Evolutionary conservation across 148 eudicot genomes (phyloP).

Genomic region (Rheum nobile): DNA sequence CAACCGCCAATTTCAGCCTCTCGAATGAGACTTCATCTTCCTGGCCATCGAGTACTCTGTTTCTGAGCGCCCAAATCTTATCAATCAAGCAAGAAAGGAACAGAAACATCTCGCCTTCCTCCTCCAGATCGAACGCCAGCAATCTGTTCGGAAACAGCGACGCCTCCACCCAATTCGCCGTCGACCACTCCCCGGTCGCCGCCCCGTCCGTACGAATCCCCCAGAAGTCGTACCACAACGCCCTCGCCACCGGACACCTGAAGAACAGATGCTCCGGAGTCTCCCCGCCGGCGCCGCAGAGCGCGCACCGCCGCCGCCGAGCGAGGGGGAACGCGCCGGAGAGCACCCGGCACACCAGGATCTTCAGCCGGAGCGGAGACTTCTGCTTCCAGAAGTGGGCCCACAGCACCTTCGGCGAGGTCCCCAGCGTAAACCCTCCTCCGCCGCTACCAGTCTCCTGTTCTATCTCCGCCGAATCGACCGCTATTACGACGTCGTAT

Average conservation of each 20-base stretch:
- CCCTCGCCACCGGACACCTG: slow-evolving; percentile 1
- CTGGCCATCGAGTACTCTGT: not conserved
- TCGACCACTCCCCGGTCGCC: not conserved
- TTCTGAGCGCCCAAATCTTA: not conserved
- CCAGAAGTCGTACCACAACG: slow-evolving; percentile 5
- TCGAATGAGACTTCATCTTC: not conserved
- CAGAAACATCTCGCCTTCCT: slow-evolving; percentile 1
- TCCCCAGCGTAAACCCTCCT: not conserved
- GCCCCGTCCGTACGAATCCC: not conserved
- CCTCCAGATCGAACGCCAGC: not conserved
- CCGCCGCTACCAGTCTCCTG: not conserved
- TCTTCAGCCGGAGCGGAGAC: slow-evolving; percentile 5
- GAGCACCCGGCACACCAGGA: not conserved
- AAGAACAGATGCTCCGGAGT: not conserved
- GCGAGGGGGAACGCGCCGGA: not conserved
- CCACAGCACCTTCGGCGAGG: not conserved
- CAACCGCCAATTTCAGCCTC: slow-evolving; percentile 2
- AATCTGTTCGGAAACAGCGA: not conserved
- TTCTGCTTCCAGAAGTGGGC: slow-evolving; percentile 3
- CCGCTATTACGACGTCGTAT: not conserved
- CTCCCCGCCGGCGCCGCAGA: not conserved
- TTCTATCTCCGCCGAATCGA: not conserved
- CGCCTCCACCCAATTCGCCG: slow-evolving; percentile 7
- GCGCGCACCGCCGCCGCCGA: not conserved
- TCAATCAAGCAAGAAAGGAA: slow-evolving; percentile 1